These are phyloP conservation scores for Phytopythium helicoides DNA, from an alignment of 352 stramenopile species.

Conservation along the genomic window DNA sequence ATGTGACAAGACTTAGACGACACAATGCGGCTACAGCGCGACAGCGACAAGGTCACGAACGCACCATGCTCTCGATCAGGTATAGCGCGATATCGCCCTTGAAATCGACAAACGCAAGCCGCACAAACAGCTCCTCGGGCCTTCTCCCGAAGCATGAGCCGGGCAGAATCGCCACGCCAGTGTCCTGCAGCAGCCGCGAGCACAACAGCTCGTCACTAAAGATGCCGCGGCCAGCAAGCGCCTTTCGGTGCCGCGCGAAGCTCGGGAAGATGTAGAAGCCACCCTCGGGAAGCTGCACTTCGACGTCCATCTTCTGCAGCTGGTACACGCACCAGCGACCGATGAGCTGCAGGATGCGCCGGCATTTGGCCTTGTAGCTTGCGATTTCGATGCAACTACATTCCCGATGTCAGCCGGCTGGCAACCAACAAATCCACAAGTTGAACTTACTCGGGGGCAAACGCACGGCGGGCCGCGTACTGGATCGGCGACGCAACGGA, in stretches of 20 bases:
- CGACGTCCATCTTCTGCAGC: slow-evolving; percentile 82
- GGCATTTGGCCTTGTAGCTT: slow-evolving; percentile 80
- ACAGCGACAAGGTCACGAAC: not conserved
- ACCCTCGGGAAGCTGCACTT: slow-evolving; percentile 69
- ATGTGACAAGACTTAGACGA: not conserved
- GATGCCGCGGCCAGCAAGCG: slow-evolving; percentile 59
- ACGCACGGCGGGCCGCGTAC: slow-evolving; percentile 76
- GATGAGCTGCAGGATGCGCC: slow-evolving; percentile 82
- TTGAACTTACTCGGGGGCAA: slow-evolving; percentile 59
- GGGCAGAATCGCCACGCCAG: slow-evolving; percentile 80
- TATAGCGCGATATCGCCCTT: slow-evolving; percentile 87
- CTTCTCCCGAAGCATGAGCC: slow-evolving; percentile 81
- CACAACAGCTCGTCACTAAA: slow-evolving; percentile 72
- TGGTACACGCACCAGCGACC: slow-evolving; percentile 80
- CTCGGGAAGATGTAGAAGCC: slow-evolving; percentile 87
- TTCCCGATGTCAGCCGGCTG: not conserved
- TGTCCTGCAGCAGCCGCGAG: slow-evolving; percentile 76
- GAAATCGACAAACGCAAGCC: slow-evolving; percentile 87
- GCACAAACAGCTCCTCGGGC: slow-evolving; percentile 72
- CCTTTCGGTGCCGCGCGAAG: slow-evolving; percentile 70
- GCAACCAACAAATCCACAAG: too few species aligned
- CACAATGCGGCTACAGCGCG: not conserved
- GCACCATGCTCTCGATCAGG: slow-evolving; percentile 85
- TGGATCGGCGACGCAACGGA: slow-evolving; percentile 85
- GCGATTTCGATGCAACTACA: slow-evolving; percentile 71